Base-by-base conservation (phyloP, 371 early-diverging fungal species). In the Apophysomyces trapeziformis region DNA sequence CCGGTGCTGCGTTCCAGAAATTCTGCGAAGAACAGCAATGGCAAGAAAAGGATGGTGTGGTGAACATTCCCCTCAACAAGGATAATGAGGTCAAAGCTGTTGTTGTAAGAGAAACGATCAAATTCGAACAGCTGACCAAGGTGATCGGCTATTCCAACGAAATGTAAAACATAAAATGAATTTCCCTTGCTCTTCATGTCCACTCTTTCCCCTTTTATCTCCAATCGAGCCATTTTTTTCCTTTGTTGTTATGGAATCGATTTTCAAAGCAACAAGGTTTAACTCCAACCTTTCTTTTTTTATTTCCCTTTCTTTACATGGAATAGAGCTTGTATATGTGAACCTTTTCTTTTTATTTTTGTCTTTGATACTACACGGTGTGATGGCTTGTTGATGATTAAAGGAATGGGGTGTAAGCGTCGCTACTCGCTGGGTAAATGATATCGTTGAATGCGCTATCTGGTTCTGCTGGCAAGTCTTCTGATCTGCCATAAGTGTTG, bases 91-190 rank as follows among this genome's bases (percentile, higher is more conserved):
- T 91, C 64, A 92, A 92, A 84, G 85, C 93, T 6, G 86, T 89
- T 1, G 90, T 95, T 41, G 90, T 94, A 66, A 89, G 88, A 74
- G 96, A 96, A 74, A 90, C 83, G 72, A 89, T 95, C 81, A 90
- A 89, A 72, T 95, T 95, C 79, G 95, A 92, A 69, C 91, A 87
- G 69, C 74, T 89, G 60, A 87, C 88, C 67, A 87, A 87, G 82
- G 84, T 89, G 32, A 86, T 87, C 75, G 87, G 87, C 61, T 84
- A 87, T 69, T 89, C 87, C 26, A 87, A 89, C 73, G 89, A 89
- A 71, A 77, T 83, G 79, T 83, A 78, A 74, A 45, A 6, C n/a
- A 45, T n/a, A 18, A n/a, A 45, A 45, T n/a, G 46, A 45, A 45
- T n/a, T 45, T 45, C 46, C 46, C 46, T 45, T 45, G 46, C 46